Conservation (phyloP, 2,329 filamentous ascomycete species). For the Dryadomyces quercivorus region DNA sequence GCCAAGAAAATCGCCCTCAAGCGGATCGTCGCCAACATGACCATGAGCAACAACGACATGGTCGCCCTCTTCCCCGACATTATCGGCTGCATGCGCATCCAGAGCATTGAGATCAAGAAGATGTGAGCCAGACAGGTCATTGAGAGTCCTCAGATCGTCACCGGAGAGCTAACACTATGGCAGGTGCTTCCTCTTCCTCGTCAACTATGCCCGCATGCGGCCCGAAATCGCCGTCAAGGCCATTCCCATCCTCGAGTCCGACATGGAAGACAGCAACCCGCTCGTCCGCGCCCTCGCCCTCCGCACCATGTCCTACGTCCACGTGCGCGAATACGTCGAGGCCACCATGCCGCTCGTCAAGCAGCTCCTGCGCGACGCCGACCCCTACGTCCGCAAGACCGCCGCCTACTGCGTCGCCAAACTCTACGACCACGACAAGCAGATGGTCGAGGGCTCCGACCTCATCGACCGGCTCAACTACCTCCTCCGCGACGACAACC, state of each 20-base stretch:
- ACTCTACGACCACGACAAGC: conserved; percentile 89
- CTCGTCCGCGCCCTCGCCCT: conserved; percentile 84
- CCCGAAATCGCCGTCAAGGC: conserved; percentile 91
- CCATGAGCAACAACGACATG: conserved; percentile 99
- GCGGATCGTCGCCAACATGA: conserved; percentile 99
- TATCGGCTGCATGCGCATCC: conserved; percentile 88
- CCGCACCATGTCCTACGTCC: conserved; percentile 93
- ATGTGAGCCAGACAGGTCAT: conserved; percentile 79
- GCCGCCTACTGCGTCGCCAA: conserved; percentile 95
- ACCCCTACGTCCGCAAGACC: conserved; percentile 96
- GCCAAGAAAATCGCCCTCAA: conserved; percentile 97
- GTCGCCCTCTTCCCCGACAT: conserved; percentile 92
- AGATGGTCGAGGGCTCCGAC: conserved; percentile 80
- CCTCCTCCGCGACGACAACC: conserved; percentile 89
- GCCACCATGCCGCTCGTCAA: conserved; percentile 78
- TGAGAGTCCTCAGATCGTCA: no score
- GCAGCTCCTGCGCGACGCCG: conserved; percentile 67
- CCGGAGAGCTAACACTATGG: no score
- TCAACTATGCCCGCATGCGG: conserved; percentile 92
- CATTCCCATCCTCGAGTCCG: conserved; percentile 73
- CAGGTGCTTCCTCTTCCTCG: conserved; percentile 95
- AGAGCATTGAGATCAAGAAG: conserved; percentile 96
- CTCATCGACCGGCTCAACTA: conserved; percentile 84
- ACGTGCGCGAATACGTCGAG: conserved; percentile 91
- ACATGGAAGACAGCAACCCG: conserved; percentile 88